Percentiles rank a stretch among this genome's conserved stretches.
phyloP scores from a whole-genome alignment of 805 yeast species.

The Pichia deserticola region DNA sequence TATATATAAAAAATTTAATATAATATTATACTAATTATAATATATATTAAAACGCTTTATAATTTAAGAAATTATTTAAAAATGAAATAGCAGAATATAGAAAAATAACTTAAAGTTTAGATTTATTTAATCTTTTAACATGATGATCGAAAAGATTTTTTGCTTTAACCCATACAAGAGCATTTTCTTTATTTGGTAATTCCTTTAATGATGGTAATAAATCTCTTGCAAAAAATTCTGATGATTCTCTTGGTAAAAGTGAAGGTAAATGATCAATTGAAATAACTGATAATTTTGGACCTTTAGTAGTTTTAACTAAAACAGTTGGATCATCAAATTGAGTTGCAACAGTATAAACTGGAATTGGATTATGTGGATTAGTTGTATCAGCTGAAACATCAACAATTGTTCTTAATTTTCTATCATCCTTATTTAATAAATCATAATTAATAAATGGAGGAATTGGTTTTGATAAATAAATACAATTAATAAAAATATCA shows the following conservation, averaged over 20 bases:
- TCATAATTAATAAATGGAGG: conserved; percentile 81
- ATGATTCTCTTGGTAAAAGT: conserved; percentile 92
- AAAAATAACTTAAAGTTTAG: conserved; percentile 29
- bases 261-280: conserved; percentile 97
- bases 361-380: conserved; percentile 96
- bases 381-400: conserved; percentile 99
- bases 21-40: no score
- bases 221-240: conserved; percentile 84
- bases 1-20: no score
- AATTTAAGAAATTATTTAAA: no score
- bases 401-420: conserved; percentile 85
- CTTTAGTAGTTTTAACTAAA: conserved; percentile 63
- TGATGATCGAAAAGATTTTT: conserved; percentile 76
- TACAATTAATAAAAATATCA: conserved; percentile 93
- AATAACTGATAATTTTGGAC: conserved; percentile 84
- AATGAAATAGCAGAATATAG: no score
- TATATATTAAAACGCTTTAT: no score
- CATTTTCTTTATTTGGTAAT: conserved; percentile 70
- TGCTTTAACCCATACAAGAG: conserved; percentile 92
- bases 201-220: conserved; percentile 83
- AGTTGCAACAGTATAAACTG: conserved; percentile 86
- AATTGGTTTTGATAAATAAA: conserved; percentile 87
- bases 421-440: conserved; percentile 52
- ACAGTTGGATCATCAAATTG: conserved; percentile 90
- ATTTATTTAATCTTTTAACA: conserved; percentile 58